Evolutionary conservation across 345 rosid species (phyloP).

Genomic region (Salix brachista): DNA sequence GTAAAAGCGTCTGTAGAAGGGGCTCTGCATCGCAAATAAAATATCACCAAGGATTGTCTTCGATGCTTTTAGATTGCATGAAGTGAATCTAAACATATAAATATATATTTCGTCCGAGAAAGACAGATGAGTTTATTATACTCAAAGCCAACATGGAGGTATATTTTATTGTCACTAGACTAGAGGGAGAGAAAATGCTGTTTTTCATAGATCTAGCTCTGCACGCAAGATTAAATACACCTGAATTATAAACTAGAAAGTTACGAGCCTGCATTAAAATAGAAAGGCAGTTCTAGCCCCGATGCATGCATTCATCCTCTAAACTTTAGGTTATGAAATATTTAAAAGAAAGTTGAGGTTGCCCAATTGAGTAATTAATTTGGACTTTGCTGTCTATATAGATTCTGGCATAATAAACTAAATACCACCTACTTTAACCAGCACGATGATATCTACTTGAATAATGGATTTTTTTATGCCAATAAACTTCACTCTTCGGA

Average conservation of each 20-base stretch:
- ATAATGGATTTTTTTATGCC: no score
- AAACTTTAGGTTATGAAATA: background rate
- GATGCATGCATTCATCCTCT: background rate
- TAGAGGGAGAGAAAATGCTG: background rate
- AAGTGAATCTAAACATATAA: conserved; percentile 6
- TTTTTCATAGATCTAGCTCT: background rate
- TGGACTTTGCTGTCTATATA: conserved; percentile 15
- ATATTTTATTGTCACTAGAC: background rate
- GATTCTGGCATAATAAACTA: background rate
- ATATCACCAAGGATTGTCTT: background rate
- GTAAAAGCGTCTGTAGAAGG: conserved; percentile 12
- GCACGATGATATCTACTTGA: background rate
- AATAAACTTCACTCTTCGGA: no score
- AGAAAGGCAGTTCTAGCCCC: background rate
- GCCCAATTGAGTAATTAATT: conserved; percentile 4
- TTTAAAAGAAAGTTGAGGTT: background rate
- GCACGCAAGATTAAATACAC: background rate
- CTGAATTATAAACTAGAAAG: background rate
- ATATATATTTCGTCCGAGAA: no score
- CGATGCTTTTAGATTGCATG: background rate
- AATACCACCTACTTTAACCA: background rate
- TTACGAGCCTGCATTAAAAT: background rate
- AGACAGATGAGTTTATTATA: no score
- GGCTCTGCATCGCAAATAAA: conserved; percentile 22
- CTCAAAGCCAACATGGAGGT: background rate